phyloP scores from a whole-genome alignment of 2,329 filamentous ascomycete species.

The Alternaria longipes region DNA sequence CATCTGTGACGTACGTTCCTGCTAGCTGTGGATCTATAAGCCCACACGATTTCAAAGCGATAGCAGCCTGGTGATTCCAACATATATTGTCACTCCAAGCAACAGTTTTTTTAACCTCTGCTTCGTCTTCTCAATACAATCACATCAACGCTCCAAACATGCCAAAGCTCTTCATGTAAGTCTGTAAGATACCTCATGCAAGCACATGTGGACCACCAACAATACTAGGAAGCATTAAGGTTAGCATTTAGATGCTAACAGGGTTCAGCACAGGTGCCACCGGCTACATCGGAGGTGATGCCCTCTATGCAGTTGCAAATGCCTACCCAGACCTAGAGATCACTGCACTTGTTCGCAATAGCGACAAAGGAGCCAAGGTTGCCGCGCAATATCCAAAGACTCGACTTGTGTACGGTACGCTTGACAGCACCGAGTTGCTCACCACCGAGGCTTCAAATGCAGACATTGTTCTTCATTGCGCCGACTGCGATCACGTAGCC shows the following conservation, averaged over 20 bases:
- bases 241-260: background rate
- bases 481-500: constrained; percentile 40
- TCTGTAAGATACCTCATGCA: background rate
- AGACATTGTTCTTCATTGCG: constrained; percentile 49
- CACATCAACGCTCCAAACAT: constrained; percentile 18
- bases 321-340: constrained; percentile 61
- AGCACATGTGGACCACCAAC: background rate
- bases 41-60: background rate
- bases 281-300: constrained; percentile 47
- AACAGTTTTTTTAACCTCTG: background rate
- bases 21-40: constrained; percentile 6
- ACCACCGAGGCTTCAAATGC: constrained; percentile 39
- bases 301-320: constrained; percentile 49
- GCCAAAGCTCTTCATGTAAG: constrained; percentile 44
- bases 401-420: constrained; percentile 61
- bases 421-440: constrained; percentile 40
- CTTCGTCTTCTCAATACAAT: background rate
- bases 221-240: background rate
- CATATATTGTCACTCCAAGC: background rate
- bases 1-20: constrained; percentile 18
- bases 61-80: background rate
- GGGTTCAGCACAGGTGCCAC: constrained; percentile 41
- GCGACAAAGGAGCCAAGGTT: constrained; percentile 58
- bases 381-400: constrained; percentile 58
- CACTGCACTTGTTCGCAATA: constrained; percentile 60